Conservation (phyloP, 2,329 filamentous ascomycete genomes). For the Colletotrichum camelliae region DNA sequence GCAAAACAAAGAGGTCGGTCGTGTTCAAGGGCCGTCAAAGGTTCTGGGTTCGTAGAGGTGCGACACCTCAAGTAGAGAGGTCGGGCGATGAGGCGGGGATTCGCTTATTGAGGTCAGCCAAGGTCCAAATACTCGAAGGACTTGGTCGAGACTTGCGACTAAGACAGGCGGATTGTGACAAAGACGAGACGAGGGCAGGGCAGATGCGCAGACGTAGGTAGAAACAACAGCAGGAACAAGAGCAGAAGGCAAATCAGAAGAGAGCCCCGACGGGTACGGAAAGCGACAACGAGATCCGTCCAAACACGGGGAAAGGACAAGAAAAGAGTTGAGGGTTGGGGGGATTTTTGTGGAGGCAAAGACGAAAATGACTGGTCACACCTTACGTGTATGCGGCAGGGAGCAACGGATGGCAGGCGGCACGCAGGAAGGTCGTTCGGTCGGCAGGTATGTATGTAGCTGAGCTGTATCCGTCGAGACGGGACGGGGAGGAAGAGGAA, state of each 20-base stretch:
- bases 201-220: background rate
- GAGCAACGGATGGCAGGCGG: background rate
- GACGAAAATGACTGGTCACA: slow-evolving; percentile 20
- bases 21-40: background rate
- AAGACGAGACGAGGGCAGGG: background rate
- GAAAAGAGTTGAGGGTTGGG: slow-evolving; percentile 14
- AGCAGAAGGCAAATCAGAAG: background rate
- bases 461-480: background rate
- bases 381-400: slow-evolving; percentile 9
- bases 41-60: background rate
- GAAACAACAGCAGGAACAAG: background rate
- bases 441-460: background rate
- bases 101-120: slow-evolving; percentile 12
- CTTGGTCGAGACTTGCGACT: background rate
- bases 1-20: background rate
- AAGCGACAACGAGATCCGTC: background rate
- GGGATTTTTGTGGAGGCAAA: slow-evolving; percentile 7
- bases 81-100: background rate
- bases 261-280: background rate
- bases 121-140: background rate
- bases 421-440: background rate
- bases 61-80: background rate
- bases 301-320: background rate
- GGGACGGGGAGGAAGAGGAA: background rate
- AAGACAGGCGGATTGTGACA: background rate